These are phyloP conservation scores for baker's yeast (Saccharomyces cerevisiae) DNA, from an alignment of 805 yeast species.

Conservation along the genomic window DNA sequence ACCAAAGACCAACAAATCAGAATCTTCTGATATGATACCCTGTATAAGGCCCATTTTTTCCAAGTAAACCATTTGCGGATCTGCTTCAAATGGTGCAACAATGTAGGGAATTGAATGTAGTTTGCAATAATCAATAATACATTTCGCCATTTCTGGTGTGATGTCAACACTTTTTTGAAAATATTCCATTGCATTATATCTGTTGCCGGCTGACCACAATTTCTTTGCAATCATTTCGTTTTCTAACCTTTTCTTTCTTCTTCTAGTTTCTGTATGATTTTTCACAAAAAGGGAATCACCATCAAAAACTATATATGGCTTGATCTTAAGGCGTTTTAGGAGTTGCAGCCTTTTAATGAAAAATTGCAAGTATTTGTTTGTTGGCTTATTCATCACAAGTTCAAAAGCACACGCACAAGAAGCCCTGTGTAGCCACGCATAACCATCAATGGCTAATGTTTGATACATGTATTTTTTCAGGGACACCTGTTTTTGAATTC, in stretches of 20 bases:
- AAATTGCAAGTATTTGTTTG: conserved; percentile 57
- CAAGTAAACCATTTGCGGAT: conserved; percentile 86
- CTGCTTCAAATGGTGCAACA: conserved; percentile 97
- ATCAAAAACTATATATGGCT: conserved; percentile 84
- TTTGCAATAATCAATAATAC: conserved; percentile 63
- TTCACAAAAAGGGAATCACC: conserved; percentile 81
- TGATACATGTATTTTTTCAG: conserved; percentile 56
- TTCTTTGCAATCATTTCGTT: conserved; percentile 50
- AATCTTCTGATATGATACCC: conserved; percentile 86
- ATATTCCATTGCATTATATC: conserved; percentile 49
- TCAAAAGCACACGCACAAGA: conserved; percentile 75
- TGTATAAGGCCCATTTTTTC: conserved; percentile 67
- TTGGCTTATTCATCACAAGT: conserved; percentile 57
- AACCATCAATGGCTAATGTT: conserved; percentile 81
- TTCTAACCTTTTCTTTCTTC: conserved; percentile 46
- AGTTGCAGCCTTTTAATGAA: conserved; percentile 56
- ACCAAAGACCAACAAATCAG: conserved; percentile 85
- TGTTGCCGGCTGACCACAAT: conserved; percentile 41
- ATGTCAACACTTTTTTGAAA: conserved; percentile 74
- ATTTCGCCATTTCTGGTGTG: conserved; percentile 81
- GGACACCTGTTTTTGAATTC: conserved; percentile 51
- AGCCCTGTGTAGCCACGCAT: conserved; percentile 90
- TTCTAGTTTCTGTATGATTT: conserved; percentile 54
- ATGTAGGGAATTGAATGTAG: conserved; percentile 52
- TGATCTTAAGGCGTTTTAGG: conserved; percentile 55